phyloP scores from a whole-genome alignment of 805 yeast species.

The Zygotorulaspora sp. region DNA sequence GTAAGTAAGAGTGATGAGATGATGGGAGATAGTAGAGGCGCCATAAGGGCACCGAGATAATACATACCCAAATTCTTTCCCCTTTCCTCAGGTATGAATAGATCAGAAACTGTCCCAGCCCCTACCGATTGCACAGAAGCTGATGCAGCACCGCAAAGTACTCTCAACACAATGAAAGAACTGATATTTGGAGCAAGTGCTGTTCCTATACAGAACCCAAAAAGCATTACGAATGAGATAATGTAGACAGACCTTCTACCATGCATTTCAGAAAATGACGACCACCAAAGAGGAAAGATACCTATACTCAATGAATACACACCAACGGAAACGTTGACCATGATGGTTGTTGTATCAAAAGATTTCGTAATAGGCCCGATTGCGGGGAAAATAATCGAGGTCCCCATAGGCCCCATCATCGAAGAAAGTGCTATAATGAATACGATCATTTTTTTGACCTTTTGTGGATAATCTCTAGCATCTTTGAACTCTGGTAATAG shows the following conservation, averaged over 20 bases:
- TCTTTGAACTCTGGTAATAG: slow-evolving; percentile 67
- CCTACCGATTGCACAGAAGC: slow-evolving; percentile 88
- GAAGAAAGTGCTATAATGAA: slow-evolving; percentile 68
- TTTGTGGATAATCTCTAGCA: slow-evolving; percentile 56
- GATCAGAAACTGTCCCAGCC: slow-evolving; percentile 80
- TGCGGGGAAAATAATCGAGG: slow-evolving; percentile 78
- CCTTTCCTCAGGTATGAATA: slow-evolving; percentile 60
- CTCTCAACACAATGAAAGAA: slow-evolving; percentile 62
- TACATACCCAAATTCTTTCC: slow-evolving; percentile 77
- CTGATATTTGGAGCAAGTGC: slow-evolving; percentile 59
- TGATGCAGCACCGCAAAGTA: slow-evolving; percentile 72
- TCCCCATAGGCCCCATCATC: slow-evolving; percentile 83
- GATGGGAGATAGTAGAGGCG: slow-evolving; percentile 77
- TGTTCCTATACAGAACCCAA: slow-evolving; percentile 68
- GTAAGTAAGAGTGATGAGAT: slow-evolving; percentile 70
- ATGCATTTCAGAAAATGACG: slow-evolving; percentile 64
- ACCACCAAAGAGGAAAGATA: slow-evolving; percentile 86
- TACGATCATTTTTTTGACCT: slow-evolving; percentile 51
- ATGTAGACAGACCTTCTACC: slow-evolving; percentile 76
- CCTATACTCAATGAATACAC: slow-evolving; percentile 71
- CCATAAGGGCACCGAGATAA: slow-evolving; percentile 75
- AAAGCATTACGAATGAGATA: slow-evolving; percentile 56
- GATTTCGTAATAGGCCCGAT: slow-evolving; percentile 53
- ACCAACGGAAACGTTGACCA: slow-evolving; percentile 77
- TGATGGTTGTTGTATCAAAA: slow-evolving; percentile 51